phyloP scores from a whole-genome alignment of 306 rosid species.

The Cicer arietinum region DNA sequence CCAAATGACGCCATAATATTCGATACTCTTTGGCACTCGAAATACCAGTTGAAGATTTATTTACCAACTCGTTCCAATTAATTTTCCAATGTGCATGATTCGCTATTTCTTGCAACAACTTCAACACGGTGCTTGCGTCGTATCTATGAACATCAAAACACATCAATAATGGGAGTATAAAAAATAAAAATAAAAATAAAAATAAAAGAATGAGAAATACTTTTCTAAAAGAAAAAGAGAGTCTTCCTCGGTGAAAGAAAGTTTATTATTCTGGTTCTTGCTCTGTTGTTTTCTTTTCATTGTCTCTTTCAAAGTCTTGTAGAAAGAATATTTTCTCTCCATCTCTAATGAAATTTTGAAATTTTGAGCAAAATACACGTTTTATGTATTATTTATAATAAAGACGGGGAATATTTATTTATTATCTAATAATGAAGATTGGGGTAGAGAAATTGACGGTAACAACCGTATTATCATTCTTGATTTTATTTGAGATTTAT shows the following conservation, averaged over 20 bases:
- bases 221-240: neutral
- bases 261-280: neutral
- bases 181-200: neutral
- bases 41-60: conserved; percentile 73
- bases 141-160: conserved; percentile 50
- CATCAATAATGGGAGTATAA: neutral
- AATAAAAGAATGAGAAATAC: neutral
- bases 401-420: too few relatives aligned
- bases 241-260: neutral
- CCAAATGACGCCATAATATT: conserved; percentile 89
- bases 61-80: conserved; percentile 75
- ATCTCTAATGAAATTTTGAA: neutral
- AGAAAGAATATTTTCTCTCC: neutral
- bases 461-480: neutral
- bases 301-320: neutral
- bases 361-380: neutral
- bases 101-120: conserved; percentile 72
- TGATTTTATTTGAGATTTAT: conserved; percentile 2
- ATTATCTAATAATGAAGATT: neutral
- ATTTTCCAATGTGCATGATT: conserved; percentile 50
- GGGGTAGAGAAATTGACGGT: neutral
- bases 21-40: conserved; percentile 74
- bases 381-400: neutral
- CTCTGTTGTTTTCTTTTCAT: neutral
- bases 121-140: conserved; percentile 52